These are phyloP conservation scores for Wickerhamomyces bovis DNA, from an alignment of 805 yeast species.

Conservation along the genomic window DNA sequence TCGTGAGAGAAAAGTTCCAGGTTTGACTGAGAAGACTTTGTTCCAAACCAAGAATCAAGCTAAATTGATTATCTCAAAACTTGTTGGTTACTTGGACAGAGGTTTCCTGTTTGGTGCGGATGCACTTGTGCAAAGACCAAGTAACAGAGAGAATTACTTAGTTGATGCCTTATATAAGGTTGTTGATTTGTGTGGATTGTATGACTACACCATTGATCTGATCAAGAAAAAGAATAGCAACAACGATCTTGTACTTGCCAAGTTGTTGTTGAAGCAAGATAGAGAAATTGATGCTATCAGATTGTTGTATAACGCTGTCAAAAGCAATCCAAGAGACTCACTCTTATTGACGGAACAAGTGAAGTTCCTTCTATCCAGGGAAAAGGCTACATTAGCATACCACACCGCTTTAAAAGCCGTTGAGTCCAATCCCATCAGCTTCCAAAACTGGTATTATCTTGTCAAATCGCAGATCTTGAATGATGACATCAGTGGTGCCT, in stretches of 20 bases:
- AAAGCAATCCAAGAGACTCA: conserved; percentile 15
- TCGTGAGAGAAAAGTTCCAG: conserved; percentile 50
- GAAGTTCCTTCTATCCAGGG: conserved; percentile 50
- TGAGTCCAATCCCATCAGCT: conserved; percentile 68
- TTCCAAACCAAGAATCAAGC: conserved; percentile 11
- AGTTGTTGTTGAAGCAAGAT: conserved; percentile 28
- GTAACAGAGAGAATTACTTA: conserved; percentile 55
- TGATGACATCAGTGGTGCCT: conserved; percentile 52
- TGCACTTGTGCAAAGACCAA: conserved; percentile 61
- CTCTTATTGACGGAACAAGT: conserved; percentile 41
- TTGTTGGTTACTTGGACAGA: conserved; percentile 17
- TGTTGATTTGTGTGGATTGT: conserved; percentile 32
- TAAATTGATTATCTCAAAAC: conserved; percentile 8
- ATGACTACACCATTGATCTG: conserved; percentile 32
- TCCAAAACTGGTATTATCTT: conserved; percentile 63
- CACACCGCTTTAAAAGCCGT: conserved; percentile 55
- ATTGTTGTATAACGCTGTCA: conserved; percentile 24
- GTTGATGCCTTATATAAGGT: conserved; percentile 63
- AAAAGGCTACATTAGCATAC: conserved; percentile 49
- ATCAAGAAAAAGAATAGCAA: conserved; percentile 24
- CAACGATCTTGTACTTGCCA: conserved; percentile 24
- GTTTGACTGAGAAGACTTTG: conserved; percentile 46
- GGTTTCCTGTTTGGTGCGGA: conserved; percentile 65
- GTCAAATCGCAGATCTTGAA: conserved; percentile 53
- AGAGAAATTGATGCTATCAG: conserved; percentile 31